Base-by-base conservation (phyloP, 2,329 filamentous ascomycete genomes). In the Helminthosporium solani region DNA sequence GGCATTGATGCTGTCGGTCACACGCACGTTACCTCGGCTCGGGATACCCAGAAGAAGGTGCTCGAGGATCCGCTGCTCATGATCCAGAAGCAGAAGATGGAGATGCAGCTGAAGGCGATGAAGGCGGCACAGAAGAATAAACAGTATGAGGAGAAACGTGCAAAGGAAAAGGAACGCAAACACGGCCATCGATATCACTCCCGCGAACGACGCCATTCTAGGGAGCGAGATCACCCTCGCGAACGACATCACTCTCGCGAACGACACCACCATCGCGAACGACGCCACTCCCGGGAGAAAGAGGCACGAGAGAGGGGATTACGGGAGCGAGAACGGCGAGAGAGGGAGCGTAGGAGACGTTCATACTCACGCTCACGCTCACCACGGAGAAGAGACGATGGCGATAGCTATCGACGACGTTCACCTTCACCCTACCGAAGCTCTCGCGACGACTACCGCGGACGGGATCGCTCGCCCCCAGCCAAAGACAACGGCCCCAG, bases 61-160 rank as follows among this genome's bases (percentile, higher is more conserved):
- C 80, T 90, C 53, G 88, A 95, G 55, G 94, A 99, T 66, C 94
- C 94, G 0, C 78, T 99, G 61, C 75, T 97, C 27, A 89, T 91
- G 19, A 96, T 99, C 68, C 96, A 95, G 78, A 87, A 85, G 66
- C 87, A 95, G 66, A 91, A 97, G 67, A 64, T 71, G 63, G 65
- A 70, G 49, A 60, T 67, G 60, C 63, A 88, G 61, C 67, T 95
- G 25, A 76, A 94, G 20, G 79, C 80, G 0, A 77, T 80, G 8
- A 83, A 84, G 54, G 75, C 78, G 44, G 76, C 74, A n/a, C 72
- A 67, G 64, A 68, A 65, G 44, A 56, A 60, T 57, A 69, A 52
- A 61, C 73, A 59, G 53, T 63, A 64, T 35, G 64, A 66, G 12
- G 63, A 66, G 44, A 67, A 68, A 49, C 57, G 58, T 3, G 48